Percentiles rank a stretch among this genome's conserved stretches.
These are phyloP conservation scores for Fusarium pseudoanthophilum DNA, from an alignment of 2,329 filamentous ascomycete species.

Conservation along the genomic window DNA sequence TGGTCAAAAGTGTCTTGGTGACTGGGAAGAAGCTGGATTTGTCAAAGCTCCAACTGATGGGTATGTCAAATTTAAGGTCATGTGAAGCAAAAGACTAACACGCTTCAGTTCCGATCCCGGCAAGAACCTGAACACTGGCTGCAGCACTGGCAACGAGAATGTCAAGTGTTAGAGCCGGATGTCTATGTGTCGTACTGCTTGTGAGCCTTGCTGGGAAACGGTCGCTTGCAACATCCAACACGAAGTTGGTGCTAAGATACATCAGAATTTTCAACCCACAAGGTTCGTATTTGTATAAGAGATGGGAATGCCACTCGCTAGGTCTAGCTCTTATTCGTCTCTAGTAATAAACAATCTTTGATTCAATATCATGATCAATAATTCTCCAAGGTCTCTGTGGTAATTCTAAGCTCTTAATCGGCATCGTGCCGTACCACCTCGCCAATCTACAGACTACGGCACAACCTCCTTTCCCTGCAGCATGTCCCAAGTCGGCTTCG, in stretches of 20 bases:
- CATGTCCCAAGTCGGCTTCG: not conserved
- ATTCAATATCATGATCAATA: not conserved
- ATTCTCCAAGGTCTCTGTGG: too few relatives aligned
- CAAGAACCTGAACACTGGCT: not conserved
- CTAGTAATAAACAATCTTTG: not conserved
- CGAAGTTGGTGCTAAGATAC: fast-evolving
- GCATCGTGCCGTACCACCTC: too few relatives aligned
- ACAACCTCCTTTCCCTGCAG: not conserved
- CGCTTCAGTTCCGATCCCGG: fast-evolving
- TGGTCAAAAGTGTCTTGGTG: not conserved
- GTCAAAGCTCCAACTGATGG: not conserved
- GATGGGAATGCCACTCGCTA: fast-evolving
- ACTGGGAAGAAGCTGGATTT: not conserved
- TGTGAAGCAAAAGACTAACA: too few relatives aligned
- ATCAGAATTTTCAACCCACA: fast-evolving
- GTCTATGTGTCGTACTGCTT: not conserved
- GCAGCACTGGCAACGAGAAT: not conserved
- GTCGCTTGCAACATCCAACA: fast-evolving
- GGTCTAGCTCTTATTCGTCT: not conserved
- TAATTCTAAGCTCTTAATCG: too few relatives aligned
- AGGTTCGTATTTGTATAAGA: fast-evolving
- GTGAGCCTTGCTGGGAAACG: too few relatives aligned
- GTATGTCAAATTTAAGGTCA: fast-evolving
- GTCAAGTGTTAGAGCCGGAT: not conserved
- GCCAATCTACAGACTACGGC: not conserved